Conservation (phyloP, 1,139 yeast genomes). For the Ogataea hybrid region DNA sequence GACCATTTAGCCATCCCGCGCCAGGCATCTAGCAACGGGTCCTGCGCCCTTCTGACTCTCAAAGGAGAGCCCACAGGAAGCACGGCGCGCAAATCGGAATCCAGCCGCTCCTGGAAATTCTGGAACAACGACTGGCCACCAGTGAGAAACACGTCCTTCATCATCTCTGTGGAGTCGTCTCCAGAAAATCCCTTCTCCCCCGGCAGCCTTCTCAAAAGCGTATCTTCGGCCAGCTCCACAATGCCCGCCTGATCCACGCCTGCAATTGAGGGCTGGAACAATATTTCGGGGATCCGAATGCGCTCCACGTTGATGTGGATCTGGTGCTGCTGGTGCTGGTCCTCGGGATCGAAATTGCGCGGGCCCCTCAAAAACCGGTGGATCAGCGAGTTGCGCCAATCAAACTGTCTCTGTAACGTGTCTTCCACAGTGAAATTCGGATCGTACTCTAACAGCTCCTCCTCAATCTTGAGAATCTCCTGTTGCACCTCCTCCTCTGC, state of each 20-base stretch:
- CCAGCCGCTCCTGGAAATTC: conserved; percentile 64
- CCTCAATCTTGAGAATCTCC: conserved; percentile 62
- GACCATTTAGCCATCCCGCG: conserved; percentile 90
- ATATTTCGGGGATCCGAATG: conserved; percentile 85
- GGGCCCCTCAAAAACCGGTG: conserved; percentile 93
- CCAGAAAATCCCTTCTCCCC: conserved; percentile 52
- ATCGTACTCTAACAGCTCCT: conserved; percentile 73
- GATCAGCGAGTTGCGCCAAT: conserved; percentile 77
- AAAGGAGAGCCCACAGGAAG: conserved; percentile 70
- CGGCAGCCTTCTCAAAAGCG: conserved; percentile 59
- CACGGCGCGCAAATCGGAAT: conserved; percentile 62
- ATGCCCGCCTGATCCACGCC: conserved; percentile 96
- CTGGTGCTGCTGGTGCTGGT: conserved; percentile 76
- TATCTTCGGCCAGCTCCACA: conserved; percentile 68
- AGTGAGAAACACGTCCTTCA: conserved; percentile 70
- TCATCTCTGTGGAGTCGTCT: conserved; percentile 47
- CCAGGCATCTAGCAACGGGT: conserved; percentile 86
- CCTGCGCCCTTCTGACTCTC: conserved; percentile 58
- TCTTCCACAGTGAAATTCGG: conserved; percentile 85
- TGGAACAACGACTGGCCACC: conserved; percentile 79
- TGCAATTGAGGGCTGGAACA: conserved; percentile 93
- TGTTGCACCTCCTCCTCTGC: conserved; percentile 73
- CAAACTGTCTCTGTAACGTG: conserved; percentile 76
- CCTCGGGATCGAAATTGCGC: conserved; percentile 63
- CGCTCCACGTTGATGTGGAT: conserved; percentile 88